phyloP scores from a whole-genome alignment of 2,329 filamentous ascomycete genomes.

The Cladophialophora yegresii region DNA sequence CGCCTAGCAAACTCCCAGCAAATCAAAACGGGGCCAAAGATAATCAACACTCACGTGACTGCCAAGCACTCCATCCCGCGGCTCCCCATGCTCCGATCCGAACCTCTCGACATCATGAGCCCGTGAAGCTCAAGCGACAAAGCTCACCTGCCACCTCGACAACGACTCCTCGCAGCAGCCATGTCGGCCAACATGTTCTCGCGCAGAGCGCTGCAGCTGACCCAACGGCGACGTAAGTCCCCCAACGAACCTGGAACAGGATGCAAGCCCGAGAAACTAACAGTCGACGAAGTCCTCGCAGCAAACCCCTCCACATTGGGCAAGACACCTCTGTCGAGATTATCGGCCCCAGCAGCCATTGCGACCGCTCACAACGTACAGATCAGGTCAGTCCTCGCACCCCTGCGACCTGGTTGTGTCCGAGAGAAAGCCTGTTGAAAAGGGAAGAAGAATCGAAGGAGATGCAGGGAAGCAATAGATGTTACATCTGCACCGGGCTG shows the following conservation, averaged over 20 bases:
- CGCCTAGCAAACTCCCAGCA: neutral
- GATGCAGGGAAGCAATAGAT: neutral
- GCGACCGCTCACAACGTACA: conserved; percentile 48
- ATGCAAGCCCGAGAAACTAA: conserved; percentile 1
- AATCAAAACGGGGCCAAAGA: conserved; percentile 5
- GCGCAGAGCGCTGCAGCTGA: conserved; percentile 52
- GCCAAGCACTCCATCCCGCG: conserved; percentile 2
- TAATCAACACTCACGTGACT: conserved; percentile 1
- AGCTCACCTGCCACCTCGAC: neutral
- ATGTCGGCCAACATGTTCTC: conserved; percentile 48
- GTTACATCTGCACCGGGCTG: too few species aligned
- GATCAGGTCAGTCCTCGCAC: conserved; percentile 45
- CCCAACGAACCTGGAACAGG: neutral
- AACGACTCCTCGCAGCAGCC: conserved; percentile 4
- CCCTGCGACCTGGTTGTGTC: conserved; percentile 3
- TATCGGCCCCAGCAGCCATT: conserved; percentile 49
- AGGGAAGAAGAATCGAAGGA: neutral
- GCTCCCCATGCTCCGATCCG: conserved; percentile 5
- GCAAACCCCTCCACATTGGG: conserved; percentile 49
- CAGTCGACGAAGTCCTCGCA: conserved; percentile 45
- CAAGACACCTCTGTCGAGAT: conserved; percentile 45
- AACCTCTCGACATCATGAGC: conserved; percentile 14
- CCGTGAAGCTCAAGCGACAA: neutral
- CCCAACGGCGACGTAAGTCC: conserved; percentile 52
- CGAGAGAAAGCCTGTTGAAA: neutral